A percentile compares a stretch with the other conserved stretches of the same genome.
Evolutionary conservation across 371 early-diverging fungal species (phyloP).

Genomic region (Basidiobolus meristosporus): DNA sequence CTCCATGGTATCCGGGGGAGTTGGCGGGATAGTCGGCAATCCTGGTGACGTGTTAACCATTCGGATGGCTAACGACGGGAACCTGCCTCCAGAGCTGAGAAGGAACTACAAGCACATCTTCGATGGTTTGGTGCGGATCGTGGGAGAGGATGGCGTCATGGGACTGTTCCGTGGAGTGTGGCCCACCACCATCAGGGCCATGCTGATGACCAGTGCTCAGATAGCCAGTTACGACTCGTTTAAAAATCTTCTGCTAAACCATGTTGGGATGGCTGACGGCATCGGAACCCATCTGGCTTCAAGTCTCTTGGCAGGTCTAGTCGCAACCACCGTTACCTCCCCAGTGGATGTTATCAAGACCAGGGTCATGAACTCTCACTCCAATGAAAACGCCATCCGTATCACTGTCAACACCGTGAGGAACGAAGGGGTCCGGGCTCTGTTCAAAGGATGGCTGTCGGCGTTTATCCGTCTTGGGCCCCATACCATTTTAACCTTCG

Average conservation of each 20-base stretch:
- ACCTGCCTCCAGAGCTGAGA: constrained; percentile 31
- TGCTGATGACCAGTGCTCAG: constrained; percentile 61
- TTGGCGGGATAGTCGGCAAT: constrained; percentile 63
- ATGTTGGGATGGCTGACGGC: constrained; percentile 36
- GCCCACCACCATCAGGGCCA: constrained; percentile 54
- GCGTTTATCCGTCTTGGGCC: constrained; percentile 65
- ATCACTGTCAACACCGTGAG: constrained; percentile 35
- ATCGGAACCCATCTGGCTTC: constrained; percentile 50
- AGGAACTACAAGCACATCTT: constrained; percentile 58
- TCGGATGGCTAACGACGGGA: constrained; percentile 67
- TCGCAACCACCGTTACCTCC: constrained; percentile 73
- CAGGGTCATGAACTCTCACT: constrained; percentile 60
- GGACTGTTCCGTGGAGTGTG: constrained; percentile 53
- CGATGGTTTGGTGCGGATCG: constrained; percentile 47
- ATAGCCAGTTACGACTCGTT: constrained; percentile 51
- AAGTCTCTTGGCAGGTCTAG: constrained; percentile 63
- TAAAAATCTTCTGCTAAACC: constrained; percentile 33
- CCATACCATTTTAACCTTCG: constrained; percentile 73
- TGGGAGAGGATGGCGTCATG: constrained; percentile 35
- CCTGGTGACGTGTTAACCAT: constrained; percentile 76
- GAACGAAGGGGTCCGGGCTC: constrained; percentile 49
- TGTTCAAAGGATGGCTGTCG: constrained; percentile 82
- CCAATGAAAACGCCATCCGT: no score
- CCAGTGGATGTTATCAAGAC: constrained; percentile 85
- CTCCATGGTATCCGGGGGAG: no score